Percentiles rank a stretch among this genome's conserved stretches.
Conservation (phyloP, 2,329 filamentous ascomycete genomes). For the Cladosporium sphaerospermum region DNA sequence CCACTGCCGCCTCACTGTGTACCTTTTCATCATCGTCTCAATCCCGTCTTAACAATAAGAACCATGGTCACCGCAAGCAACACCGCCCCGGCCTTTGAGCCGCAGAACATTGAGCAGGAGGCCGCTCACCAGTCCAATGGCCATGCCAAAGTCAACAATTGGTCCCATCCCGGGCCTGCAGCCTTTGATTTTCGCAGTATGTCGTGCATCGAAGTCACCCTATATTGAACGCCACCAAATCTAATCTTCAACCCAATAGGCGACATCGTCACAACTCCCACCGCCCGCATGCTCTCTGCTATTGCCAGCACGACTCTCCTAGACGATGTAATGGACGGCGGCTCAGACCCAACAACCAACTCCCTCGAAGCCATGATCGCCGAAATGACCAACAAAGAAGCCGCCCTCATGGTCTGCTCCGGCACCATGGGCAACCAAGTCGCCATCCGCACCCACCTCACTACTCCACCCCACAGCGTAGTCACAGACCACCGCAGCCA, state of each 20-base stretch:
- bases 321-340: conserved; percentile 76
- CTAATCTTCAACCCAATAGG: conserved; percentile 13
- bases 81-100: conserved; percentile 10
- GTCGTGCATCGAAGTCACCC: not conserved
- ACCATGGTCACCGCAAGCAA: conserved; percentile 16
- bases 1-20: not conserved
- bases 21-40: not conserved
- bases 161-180: conserved; percentile 43
- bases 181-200: conserved; percentile 51
- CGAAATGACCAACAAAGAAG: conserved; percentile 65
- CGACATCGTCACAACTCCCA: conserved; percentile 70
- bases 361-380: conserved; percentile 71
- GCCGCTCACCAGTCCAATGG: conserved; percentile 22
- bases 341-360: conserved; percentile 70
- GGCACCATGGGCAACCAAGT: conserved; percentile 96
- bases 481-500: conserved; percentile 75
- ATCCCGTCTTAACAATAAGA: not conserved
- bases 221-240: not conserved
- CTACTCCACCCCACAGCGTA: conserved; percentile 72
- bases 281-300: conserved; percentile 71
- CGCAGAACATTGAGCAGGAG: conserved; percentile 17
- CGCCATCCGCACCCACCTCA: conserved; percentile 68
- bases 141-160: conserved; percentile 27
- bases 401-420: conserved; percentile 73
- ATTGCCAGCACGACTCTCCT: conserved; percentile 67